These are phyloP conservation scores for Wolfiporia cocos DNA, from an alignment of 1,284 basidiomycete genomes.

Conservation along the genomic window DNA sequence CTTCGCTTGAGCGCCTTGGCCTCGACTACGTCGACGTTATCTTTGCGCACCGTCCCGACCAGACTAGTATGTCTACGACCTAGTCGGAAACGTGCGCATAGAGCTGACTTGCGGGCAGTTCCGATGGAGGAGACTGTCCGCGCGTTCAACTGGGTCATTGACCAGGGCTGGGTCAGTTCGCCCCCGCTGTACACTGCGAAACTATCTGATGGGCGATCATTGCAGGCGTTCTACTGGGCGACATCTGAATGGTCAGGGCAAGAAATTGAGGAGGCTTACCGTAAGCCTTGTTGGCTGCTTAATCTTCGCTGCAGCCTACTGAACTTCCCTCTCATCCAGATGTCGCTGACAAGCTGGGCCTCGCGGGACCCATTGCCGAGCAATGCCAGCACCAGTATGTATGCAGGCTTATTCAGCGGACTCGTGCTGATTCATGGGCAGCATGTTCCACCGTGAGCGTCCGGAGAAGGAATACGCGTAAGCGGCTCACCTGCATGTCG, in stretches of 20 bases:
- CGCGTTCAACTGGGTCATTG: conserved; percentile 65
- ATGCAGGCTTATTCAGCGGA: neutral
- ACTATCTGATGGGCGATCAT: neutral
- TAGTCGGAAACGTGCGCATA: no score
- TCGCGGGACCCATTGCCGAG: conserved; percentile 74
- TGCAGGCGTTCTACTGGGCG: conserved; percentile 64
- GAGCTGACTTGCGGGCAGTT: no score
- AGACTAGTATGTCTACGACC: conserved; percentile 35
- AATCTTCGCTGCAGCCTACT: neutral
- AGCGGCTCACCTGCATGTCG: conserved; percentile 2
- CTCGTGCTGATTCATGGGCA: conserved; percentile 18
- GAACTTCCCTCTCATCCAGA: conserved; percentile 30
- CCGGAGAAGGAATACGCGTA: conserved; percentile 80
- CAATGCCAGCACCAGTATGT: conserved; percentile 69
- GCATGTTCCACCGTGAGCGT: conserved; percentile 71
- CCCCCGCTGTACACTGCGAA: neutral
- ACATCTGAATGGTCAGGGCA: conserved; percentile 79
- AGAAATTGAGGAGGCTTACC: conserved; percentile 69
- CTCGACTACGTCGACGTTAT: conserved; percentile 77
- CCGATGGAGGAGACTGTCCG: conserved; percentile 71
- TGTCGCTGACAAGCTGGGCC: conserved; percentile 63
- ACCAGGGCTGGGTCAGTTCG: conserved; percentile 51
- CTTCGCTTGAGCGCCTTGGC: conserved; percentile 62
- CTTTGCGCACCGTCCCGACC: conserved; percentile 59
- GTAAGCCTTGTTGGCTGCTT: conserved; percentile 30